Conservation (phyloP, 306 rosid genomes). For the Malus orientalis region DNA sequence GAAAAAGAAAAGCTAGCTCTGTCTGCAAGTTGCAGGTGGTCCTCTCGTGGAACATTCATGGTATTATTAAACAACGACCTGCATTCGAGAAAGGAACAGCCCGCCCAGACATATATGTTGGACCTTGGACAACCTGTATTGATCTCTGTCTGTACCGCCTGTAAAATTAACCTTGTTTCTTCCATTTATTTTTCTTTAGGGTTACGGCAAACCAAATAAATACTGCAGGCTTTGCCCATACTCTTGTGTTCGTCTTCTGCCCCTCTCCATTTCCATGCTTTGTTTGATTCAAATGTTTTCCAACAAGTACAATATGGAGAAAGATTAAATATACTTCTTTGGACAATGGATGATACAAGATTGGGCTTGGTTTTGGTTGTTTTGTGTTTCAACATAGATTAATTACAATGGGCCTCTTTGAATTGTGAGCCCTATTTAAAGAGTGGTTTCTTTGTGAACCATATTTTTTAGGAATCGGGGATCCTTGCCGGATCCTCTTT, state of each 20-base stretch:
- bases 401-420: not conserved
- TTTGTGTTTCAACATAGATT: not conserved
- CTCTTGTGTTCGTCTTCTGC: slow-evolving; percentile 1
- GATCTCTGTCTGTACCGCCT: not conserved
- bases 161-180: not conserved
- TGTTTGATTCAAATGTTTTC: not conserved
- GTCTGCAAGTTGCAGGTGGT: slow-evolving; percentile 16
- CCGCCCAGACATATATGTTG: too few relatives aligned
- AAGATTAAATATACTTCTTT: not conserved
- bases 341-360: not conserved
- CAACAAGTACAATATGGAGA: too few relatives aligned
- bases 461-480: too few relatives aligned
- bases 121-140: too few relatives aligned
- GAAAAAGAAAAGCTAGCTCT: not conserved
- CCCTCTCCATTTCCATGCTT: not conserved
- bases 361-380: not conserved
- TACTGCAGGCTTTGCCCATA: slow-evolving; percentile 9
- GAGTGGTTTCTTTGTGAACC: too few relatives aligned
- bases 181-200: not conserved
- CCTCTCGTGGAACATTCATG: slow-evolving; percentile 23
- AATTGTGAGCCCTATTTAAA: too few relatives aligned
- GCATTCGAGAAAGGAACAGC: not conserved
- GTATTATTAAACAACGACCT: slow-evolving; percentile 8
- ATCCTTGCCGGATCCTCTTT: too few relatives aligned
- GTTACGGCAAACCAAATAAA: not conserved